phyloP scores from a whole-genome alignment of 768 basidiomycete species.

The Xerocomellus dryophilus region DNA sequence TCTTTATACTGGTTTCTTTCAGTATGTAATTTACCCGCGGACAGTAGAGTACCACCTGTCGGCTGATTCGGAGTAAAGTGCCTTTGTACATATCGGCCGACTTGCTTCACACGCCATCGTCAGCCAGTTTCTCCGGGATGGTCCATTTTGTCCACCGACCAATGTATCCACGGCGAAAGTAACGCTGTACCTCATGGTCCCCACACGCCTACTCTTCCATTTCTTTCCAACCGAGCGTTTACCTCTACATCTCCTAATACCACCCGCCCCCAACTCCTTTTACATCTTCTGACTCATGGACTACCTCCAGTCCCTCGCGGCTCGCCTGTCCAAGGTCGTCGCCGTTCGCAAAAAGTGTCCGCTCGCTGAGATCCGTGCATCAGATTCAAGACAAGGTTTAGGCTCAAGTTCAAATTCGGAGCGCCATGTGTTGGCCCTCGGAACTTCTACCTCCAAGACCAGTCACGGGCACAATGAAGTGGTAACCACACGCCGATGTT shows the following conservation, averaged over 20 bases:
- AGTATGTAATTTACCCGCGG: background rate
- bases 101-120: conserved; percentile 7
- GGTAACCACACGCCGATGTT: conserved; percentile 3
- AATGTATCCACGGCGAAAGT: conserved; percentile 25
- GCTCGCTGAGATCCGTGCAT: conserved; percentile 2
- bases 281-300: conserved; percentile 11
- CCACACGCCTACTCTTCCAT: conserved; percentile 1
- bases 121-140: background rate
- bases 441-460: conserved; percentile 2
- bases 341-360: conserved; percentile 19
- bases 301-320: conserved; percentile 20
- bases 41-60: background rate
- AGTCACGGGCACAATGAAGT: background rate
- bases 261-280: background rate
- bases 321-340: conserved; percentile 20
- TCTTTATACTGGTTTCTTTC: background rate
- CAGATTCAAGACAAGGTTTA: conserved; percentile 18
- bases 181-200: conserved; percentile 20
- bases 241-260: background rate
- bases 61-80: conserved; percentile 6
- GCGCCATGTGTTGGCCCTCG: conserved; percentile 10
- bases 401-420: conserved; percentile 4
- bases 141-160: conserved; percentile 3
- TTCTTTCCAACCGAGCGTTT: background rate
- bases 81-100: conserved; percentile 21